These are phyloP conservation scores for Epipyxis sp. DNA, from an alignment of 108 stramenopile genomes.

Conservation along the genomic window DNA sequence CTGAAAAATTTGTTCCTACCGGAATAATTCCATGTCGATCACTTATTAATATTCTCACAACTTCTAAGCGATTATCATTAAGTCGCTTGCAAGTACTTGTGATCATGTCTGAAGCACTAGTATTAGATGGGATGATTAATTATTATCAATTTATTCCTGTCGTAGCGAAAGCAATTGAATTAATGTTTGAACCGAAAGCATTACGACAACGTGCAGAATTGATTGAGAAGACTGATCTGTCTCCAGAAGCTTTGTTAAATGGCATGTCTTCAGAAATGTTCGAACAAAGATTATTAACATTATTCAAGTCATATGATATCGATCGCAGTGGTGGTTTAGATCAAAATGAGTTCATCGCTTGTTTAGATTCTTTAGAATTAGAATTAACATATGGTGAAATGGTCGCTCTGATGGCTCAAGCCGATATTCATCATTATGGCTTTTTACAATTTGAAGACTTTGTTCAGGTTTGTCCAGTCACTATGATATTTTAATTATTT, in stretches of 20 bases:
- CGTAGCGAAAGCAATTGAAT: slow-evolving; percentile 45
- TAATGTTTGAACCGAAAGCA: slow-evolving; percentile 45
- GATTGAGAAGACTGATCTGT: slow-evolving; percentile 19
- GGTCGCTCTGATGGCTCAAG: slow-evolving; percentile 19
- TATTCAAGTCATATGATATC: slow-evolving; percentile 33
- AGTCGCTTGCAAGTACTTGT: slow-evolving; percentile 51
- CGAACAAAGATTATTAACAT: slow-evolving; percentile 1
- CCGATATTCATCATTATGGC: slow-evolving; percentile 8
- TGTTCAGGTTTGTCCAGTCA: no score
- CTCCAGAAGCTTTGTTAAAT: slow-evolving; percentile 19
- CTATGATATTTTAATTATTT: no score
- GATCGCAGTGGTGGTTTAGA: slow-evolving; percentile 10
- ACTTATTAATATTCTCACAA: slow-evolving; percentile 39
- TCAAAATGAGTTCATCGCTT: slow-evolving; percentile 27
- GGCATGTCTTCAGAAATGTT: slow-evolving; percentile 23
- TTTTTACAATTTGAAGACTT: slow-evolving; percentile 13
- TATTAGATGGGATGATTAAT: slow-evolving; percentile 51
- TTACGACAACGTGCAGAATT: slow-evolving; percentile 32
- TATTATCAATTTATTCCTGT: slow-evolving; percentile 57
- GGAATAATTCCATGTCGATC: slow-evolving; percentile 45
- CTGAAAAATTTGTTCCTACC: slow-evolving; percentile 39
- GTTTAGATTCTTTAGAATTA: slow-evolving; percentile 23
- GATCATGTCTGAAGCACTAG: slow-evolving; percentile 45
- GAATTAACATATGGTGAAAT: slow-evolving; percentile 22
- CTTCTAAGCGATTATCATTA: slow-evolving; percentile 39